Evolutionary conservation across 805 yeast genomes (phyloP).

Genomic region (Nakazawaea holstii): DNA sequence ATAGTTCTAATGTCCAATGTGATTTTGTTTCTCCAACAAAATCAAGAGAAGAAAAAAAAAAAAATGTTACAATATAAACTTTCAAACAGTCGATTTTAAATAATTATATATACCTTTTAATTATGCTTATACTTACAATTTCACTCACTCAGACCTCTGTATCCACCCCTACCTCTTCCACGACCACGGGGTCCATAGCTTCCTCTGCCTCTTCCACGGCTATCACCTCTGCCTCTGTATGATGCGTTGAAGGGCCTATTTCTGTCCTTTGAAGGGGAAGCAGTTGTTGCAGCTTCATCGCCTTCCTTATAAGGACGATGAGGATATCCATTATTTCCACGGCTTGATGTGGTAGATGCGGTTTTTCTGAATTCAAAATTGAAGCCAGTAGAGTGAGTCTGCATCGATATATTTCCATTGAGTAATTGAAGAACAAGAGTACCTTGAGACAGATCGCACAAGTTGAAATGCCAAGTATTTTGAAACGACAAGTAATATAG

Average conservation of each 20-base stretch:
- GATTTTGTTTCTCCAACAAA: background rate
- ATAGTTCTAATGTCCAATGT: background rate
- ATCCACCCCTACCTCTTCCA: slow-evolving; percentile 10
- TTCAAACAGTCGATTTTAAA: background rate
- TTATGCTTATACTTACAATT: background rate
- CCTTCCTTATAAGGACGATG: background rate
- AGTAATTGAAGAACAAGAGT: slow-evolving; percentile 36
- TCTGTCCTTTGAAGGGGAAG: slow-evolving; percentile 1
- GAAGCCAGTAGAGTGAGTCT: slow-evolving; percentile 55
- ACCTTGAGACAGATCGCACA: slow-evolving; percentile 58
- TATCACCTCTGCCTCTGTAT: slow-evolving; percentile 3
- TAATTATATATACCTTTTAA: background rate
- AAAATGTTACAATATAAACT: background rate
- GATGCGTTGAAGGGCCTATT: background rate
- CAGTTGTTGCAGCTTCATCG: background rate
- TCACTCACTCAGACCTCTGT: slow-evolving; percentile 2
- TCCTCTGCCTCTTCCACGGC: slow-evolving; percentile 11
- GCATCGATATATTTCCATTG: slow-evolving; percentile 46
- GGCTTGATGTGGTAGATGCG: background rate
- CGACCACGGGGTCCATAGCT: slow-evolving; percentile 2
- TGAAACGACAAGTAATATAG: slow-evolving; percentile 59
- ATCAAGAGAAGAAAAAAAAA: background rate
- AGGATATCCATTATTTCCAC: background rate
- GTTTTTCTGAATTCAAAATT: slow-evolving; percentile 46
- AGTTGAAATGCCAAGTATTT: slow-evolving; percentile 72